These are phyloP conservation scores for Pouteria campechiana DNA, from an alignment of 179 eudicot genomes.

Conservation along the genomic window DNA sequence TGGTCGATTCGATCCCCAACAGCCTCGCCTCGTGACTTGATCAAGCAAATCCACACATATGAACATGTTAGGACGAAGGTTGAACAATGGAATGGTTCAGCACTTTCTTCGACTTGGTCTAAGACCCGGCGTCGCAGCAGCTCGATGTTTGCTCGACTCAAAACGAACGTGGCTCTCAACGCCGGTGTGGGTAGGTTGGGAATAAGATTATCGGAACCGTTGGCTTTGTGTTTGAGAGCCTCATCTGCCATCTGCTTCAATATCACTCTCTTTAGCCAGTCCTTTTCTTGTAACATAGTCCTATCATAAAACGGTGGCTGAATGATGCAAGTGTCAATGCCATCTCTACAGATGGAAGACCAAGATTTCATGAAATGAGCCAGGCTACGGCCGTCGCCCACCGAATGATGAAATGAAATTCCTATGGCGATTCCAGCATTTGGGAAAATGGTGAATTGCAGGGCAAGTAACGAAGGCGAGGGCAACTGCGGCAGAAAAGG, in stretches of 20 bases:
- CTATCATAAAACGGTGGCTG: constrained; percentile 20
- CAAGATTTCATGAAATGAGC: constrained; percentile 24
- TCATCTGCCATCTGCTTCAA: constrained; percentile 5
- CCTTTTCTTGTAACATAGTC: constrained; percentile 12
- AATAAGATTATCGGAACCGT: background rate
- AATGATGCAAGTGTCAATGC: background rate
- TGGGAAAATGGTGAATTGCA: constrained; percentile 38
- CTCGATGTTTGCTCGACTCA: constrained; percentile 9
- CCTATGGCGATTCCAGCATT: constrained; percentile 30
- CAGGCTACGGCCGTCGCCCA: constrained; percentile 28
- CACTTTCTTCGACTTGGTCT: constrained; percentile 10
- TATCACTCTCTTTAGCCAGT: constrained; percentile 7
- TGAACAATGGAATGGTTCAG: constrained; percentile 6
- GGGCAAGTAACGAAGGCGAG: constrained; percentile 7
- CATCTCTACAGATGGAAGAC: constrained; percentile 20
- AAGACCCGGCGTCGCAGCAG: constrained; percentile 4
- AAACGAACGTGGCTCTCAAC: constrained; percentile 25
- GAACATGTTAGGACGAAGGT: constrained; percentile 14
- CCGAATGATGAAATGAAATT: constrained; percentile 22
- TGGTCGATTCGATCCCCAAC: constrained; percentile 9
- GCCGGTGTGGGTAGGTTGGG: background rate
- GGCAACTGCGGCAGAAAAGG: constrained; percentile 28
- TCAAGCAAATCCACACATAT: constrained; percentile 13
- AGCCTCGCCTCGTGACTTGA: constrained; percentile 2
- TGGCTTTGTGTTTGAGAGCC: background rate